Percentiles rank a stretch among this genome's conserved stretches.
Conservation (phyloP, 108 stramenopile genomes). For the Cyclotella sp. region DNA sequence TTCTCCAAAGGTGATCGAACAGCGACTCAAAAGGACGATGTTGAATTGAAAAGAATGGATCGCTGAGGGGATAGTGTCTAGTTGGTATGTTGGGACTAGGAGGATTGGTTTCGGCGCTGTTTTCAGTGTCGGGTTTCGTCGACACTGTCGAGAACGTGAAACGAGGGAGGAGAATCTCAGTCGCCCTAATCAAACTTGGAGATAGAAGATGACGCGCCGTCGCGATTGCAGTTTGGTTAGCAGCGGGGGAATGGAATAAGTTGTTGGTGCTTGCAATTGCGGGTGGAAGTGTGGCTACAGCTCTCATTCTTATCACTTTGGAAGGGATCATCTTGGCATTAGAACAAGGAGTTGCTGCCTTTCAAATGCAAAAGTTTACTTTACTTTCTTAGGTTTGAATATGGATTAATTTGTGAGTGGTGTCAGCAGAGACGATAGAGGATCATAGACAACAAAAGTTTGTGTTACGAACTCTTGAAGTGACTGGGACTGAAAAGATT, state of each 20-base stretch:
- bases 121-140: background rate
- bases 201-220: background rate
- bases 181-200: background rate
- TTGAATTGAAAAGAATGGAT: background rate
- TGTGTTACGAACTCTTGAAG: too few relatives aligned
- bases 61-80: background rate
- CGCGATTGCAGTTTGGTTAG: background rate
- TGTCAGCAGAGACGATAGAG: too few relatives aligned
- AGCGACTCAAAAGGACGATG: background rate
- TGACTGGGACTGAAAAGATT: too few relatives aligned
- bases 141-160: background rate
- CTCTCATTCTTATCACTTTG: background rate
- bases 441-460: too few relatives aligned
- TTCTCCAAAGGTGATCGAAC: conserved; percentile 2
- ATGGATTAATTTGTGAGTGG: background rate
- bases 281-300: conserved; percentile 1
- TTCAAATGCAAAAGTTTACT: background rate
- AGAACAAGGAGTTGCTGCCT: background rate
- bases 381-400: background rate
- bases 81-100: background rate
- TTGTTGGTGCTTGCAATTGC: background rate
- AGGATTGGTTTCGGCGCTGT: background rate
- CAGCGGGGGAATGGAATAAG: background rate
- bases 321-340: background rate
- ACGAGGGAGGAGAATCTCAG: background rate